Evolutionary conservation across 495 filamentous ascomycete genomes (phyloP), one percentile per base, ranked within the genome.

Genomic region (Cladorrhinum samala): DNA sequence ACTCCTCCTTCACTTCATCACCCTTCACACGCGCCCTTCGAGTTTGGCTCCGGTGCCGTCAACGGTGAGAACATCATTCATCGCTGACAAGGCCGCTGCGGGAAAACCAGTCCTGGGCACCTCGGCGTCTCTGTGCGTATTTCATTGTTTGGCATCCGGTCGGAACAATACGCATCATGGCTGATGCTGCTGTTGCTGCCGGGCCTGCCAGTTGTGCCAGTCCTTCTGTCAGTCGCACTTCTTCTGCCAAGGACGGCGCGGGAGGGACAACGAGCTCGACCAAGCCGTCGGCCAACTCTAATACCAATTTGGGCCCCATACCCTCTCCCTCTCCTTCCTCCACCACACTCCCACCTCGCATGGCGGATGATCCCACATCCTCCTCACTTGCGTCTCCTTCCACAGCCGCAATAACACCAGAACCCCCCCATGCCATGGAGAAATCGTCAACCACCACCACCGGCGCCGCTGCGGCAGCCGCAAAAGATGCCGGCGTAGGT

Each of bases 401-500:
- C 27, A 33, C 27, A 33, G 5, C 27, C 27, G 11, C 11, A 5
- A 33, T 11, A 5, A 11, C 11, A 5, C 5, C 5, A 33, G 27
- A 19, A 14, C 42, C 20, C 42, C 42, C 19, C 42, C 42, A 45
- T 45, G 42, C 18, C 42, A 45, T 23, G 24, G 24, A 47, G 24
- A 47, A 47, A 23, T 33, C 21, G 24, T 30, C 37, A 30, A 40
- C 5, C 48, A 18, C 43, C 52, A 30, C 25, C 30, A 41, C 16
- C 40, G 33, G 36, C 44, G 21, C 44, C 48, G 41, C 13, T 2
- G 52, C 33, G 30, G 17, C 52, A 39, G 27, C 25, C 53, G 6
- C 40, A 48, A 20, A 13, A 55, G 54, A 64, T 63, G 76, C 65
- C 40, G 69, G 69, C 19, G 64, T 73, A 45, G 65, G 63, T 50